Evolutionary conservation across 208 protist species (phyloP).

Genomic region (Trypanosoma congolense): DNA sequence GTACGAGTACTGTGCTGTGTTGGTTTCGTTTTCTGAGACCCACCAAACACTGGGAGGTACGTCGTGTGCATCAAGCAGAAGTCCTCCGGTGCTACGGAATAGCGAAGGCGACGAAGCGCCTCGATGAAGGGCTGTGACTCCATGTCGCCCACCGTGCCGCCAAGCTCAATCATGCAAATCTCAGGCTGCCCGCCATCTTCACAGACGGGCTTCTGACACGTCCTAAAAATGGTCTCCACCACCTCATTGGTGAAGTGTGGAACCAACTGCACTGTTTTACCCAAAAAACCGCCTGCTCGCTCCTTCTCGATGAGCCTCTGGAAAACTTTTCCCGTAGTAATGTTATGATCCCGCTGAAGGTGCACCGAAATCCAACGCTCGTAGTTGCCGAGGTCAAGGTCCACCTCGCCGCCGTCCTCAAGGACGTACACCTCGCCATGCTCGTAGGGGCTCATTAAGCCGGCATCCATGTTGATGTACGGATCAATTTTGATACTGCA

Average conservation of each 20-base stretch:
- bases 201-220: conserved; percentile 87
- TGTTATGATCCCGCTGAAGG: conserved; percentile 96
- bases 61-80: conserved; percentile 88
- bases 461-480: conserved; percentile 97
- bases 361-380: conserved; percentile 97
- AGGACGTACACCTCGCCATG: conserved; percentile 99
- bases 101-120: conserved; percentile 91
- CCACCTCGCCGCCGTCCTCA: conserved; percentile 96
- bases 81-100: conserved; percentile 72
- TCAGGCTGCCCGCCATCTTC: conserved; percentile 75
- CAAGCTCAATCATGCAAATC: conserved; percentile 97
- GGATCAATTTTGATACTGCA: conserved; percentile 99
- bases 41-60: conserved; percentile 88
- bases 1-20: conserved; percentile 96
- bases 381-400: conserved; percentile 99
- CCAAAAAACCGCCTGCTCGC: conserved; percentile 96
- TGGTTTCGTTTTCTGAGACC: conserved; percentile 99
- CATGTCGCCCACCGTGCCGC: conserved; percentile 98
- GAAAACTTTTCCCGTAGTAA: conserved; percentile 99
- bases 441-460: conserved; percentile 94
- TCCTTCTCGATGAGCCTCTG: conserved; percentile 94
- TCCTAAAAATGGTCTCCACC: conserved; percentile 79
- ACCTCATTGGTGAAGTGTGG: conserved; percentile 94
- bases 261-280: conserved; percentile 99
- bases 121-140: conserved; percentile 99